Conservation (phyloP, 2,329 filamentous ascomycete genomes). For the Diaporthe citriasiana region DNA sequence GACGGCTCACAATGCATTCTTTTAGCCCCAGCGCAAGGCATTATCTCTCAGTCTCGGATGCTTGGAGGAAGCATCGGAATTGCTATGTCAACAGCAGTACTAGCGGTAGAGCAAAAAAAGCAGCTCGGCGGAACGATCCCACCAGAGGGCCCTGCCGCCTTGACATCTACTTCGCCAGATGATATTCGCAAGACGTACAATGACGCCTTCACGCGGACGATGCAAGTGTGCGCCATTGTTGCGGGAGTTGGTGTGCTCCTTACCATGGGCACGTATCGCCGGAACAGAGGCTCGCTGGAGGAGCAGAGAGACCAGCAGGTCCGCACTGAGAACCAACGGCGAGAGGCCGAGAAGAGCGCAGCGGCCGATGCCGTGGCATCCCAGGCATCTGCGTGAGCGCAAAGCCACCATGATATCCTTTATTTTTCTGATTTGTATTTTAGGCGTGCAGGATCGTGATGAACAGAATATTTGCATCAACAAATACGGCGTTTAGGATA, state of each 20-base stretch:
- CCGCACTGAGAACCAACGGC: slow-evolving; percentile 48
- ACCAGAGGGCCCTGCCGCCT: slow-evolving; percentile 39
- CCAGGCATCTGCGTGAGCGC: slow-evolving; percentile 10
- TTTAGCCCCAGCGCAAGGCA: slow-evolving; percentile 65
- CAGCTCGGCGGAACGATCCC: slow-evolving; percentile 47
- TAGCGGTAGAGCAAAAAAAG: slow-evolving; percentile 52
- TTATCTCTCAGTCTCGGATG: slow-evolving; percentile 65
- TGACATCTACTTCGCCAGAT: slow-evolving; percentile 50
- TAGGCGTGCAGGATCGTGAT: background rate
- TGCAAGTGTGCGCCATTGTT: slow-evolving; percentile 61
- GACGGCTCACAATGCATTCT: slow-evolving; percentile 41
- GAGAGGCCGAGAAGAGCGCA: slow-evolving; percentile 36
- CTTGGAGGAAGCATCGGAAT: slow-evolving; percentile 69
- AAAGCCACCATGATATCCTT: too few relatives aligned
- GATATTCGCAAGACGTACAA: slow-evolving; percentile 57
- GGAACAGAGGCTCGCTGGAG: slow-evolving; percentile 48
- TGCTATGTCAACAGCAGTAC: slow-evolving; percentile 64
- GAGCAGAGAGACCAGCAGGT: slow-evolving; percentile 48
- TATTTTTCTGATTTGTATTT: background rate
- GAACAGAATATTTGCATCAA: background rate
- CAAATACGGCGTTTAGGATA: background rate
- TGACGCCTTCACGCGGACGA: slow-evolving; percentile 60
- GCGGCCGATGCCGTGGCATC: background rate
- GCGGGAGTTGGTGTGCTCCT: slow-evolving; percentile 57
- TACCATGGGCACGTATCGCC: slow-evolving; percentile 57